phyloP scores from a whole-genome alignment of 768 basidiomycete species.

The Kwoniella mangroviensis region DNA sequence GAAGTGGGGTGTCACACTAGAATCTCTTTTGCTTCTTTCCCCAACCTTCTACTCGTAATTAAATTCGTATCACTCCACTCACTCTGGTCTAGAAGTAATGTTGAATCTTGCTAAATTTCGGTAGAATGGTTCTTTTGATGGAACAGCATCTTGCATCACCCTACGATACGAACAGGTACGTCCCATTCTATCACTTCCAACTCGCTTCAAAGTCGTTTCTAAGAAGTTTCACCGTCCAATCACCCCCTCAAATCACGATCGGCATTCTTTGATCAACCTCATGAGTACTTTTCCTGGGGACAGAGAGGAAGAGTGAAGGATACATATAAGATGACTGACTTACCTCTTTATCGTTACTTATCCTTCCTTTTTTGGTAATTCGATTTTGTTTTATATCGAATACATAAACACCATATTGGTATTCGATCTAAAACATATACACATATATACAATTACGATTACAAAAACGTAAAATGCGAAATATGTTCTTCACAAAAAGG shows the following conservation, averaged over 20 bases:
- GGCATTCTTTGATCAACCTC: not conserved
- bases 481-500: not conserved
- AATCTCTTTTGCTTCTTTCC: not conserved
- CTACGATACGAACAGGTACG: conserved; percentile 1
- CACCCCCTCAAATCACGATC: not conserved
- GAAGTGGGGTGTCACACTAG: not conserved
- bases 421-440: not conserved
- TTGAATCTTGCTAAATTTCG: not conserved
- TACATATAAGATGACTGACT: not conserved
- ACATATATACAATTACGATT: not conserved
- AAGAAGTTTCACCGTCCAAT: not conserved
- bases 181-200: not conserved
- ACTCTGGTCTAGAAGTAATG: not conserved
- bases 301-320: not conserved
- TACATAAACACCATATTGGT: too few species aligned
- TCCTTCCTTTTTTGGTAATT: not conserved
- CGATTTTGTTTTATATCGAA: too few species aligned
- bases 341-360: not conserved
- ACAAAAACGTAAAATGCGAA: not conserved
- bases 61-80: not conserved
- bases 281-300: too few species aligned
- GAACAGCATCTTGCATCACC: conserved; percentile 3
- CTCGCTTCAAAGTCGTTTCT: conserved; percentile 2
- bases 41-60: not conserved
- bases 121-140: not conserved